These are phyloP conservation scores for Yamadazyma dushanensis DNA, from an alignment of 1,139 yeast species.

Conservation along the genomic window DNA sequence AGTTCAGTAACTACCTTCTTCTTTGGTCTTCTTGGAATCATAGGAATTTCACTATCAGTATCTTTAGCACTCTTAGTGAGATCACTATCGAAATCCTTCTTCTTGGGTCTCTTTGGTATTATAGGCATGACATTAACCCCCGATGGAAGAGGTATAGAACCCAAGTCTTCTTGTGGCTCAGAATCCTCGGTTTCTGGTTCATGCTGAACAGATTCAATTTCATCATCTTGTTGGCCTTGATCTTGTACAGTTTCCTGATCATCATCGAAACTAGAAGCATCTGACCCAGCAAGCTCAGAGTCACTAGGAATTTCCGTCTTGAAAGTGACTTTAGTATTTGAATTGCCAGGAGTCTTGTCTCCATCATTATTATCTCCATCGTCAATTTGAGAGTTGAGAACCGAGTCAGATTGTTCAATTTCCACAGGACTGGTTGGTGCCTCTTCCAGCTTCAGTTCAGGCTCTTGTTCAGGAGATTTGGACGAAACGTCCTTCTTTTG, in stretches of 20 bases:
- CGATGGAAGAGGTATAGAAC: too few species aligned
- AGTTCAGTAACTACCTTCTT: neutral
- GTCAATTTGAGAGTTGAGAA: slow-evolving; percentile 2
- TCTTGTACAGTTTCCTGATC: slow-evolving; percentile 39
- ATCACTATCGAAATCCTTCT: slow-evolving; percentile 5
- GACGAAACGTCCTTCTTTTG: slow-evolving; percentile 6
- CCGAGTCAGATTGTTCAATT: slow-evolving; percentile 2
- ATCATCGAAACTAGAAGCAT: slow-evolving; percentile 30
- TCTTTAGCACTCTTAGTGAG: slow-evolving; percentile 13
- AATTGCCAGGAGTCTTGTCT: slow-evolving; percentile 38
- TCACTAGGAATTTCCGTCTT: slow-evolving; percentile 27
- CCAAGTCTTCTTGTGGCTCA: neutral
- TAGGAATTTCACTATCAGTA: slow-evolving; percentile 12
- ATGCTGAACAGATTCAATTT: neutral
- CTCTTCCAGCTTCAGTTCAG: neutral
- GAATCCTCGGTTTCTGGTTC: neutral
- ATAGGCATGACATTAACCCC: slow-evolving; percentile 13
- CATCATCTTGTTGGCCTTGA: slow-evolving; percentile 15
- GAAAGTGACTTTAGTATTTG: slow-evolving; percentile 30
- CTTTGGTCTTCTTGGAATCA: slow-evolving; percentile 11
- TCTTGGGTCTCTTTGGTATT: slow-evolving; percentile 18
- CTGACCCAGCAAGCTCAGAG: slow-evolving; percentile 18
- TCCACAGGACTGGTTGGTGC: neutral
- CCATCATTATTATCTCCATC: slow-evolving; percentile 23
- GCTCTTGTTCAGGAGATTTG: neutral